A percentile compares a stretch with the other conserved stretches of the same genome.
phyloP scores from a whole-genome alignment of 139 green algal species.

The Nannochloris sp. region DNA sequence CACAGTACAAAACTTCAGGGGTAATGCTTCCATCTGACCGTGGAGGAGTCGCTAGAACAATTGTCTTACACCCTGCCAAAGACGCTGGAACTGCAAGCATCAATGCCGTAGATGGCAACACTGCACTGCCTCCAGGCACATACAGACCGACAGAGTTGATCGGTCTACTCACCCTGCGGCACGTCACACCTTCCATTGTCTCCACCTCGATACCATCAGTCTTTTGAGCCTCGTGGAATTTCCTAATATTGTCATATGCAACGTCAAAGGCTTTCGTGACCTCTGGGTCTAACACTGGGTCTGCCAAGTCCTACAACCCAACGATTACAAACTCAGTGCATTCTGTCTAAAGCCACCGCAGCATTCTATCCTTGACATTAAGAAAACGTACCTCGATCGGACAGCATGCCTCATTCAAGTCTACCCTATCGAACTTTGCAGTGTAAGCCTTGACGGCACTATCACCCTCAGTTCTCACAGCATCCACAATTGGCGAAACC shows the following conservation, averaged over 20 bases:
- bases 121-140: conserved; percentile 91
- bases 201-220: conserved; percentile 43
- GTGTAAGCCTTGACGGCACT: conserved; percentile 84
- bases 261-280: conserved; percentile 79
- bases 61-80: conserved; percentile 79
- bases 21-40: conserved; percentile 65
- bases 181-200: conserved; percentile 92
- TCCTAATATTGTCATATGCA: conserved; percentile 87
- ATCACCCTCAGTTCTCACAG: conserved; percentile 73
- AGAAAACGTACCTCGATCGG: conserved; percentile 54
- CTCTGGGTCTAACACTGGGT: conserved; percentile 59
- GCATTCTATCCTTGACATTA: neutral
- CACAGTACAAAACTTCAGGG: conserved; percentile 87
- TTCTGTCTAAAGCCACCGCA: neutral
- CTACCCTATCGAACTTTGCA: conserved; percentile 80
- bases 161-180: conserved; percentile 53
- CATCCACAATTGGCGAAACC: conserved; percentile 85
- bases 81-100: conserved; percentile 91
- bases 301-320: conserved; percentile 34
- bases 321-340: conserved; percentile 3
- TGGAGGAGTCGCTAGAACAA: conserved; percentile 94
- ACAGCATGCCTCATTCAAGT: conserved; percentile 56
- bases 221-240: conserved; percentile 87
- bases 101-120: conserved; percentile 88
- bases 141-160: conserved; percentile 88